phyloP scores from a whole-genome alignment of 2,329 filamentous ascomycete genomes.

The Drechslerella coelobrocha region DNA sequence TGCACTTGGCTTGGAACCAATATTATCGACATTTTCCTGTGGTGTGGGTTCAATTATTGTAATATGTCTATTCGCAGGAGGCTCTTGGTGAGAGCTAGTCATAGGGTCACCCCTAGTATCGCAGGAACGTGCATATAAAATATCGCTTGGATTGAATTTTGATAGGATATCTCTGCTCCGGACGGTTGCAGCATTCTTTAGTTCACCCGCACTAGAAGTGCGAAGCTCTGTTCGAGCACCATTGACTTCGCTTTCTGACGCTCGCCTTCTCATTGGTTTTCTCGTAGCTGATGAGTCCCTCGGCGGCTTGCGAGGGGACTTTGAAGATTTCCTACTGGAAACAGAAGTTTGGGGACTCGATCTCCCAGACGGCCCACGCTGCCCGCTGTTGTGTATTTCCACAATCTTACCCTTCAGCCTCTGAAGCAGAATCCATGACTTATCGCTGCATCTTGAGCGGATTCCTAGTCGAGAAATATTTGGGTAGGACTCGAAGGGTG shows the following conservation, averaged over 20 bases:
- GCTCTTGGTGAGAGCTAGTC: neutral
- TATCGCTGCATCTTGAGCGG: constrained; percentile 46
- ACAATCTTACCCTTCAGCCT: constrained; percentile 40
- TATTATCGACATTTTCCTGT: no score
- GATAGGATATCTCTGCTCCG: constrained; percentile 13
- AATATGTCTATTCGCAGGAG: constrained; percentile 4
- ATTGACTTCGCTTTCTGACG: constrained; percentile 13
- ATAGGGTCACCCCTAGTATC: neutral
- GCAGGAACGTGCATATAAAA: neutral
- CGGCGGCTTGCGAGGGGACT: constrained; percentile 19
- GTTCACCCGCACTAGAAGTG: neutral
- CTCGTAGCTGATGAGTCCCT: neutral
- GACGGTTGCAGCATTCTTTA: constrained; percentile 14
- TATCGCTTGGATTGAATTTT: neutral
- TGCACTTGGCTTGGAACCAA: neutral
- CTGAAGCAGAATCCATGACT: constrained; percentile 46
- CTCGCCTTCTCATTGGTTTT: constrained; percentile 3
- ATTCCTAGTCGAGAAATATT: constrained; percentile 27
- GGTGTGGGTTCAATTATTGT: neutral
- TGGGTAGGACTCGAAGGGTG: constrained; percentile 33
- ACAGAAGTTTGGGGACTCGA: constrained; percentile 36
- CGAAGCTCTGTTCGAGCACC: constrained; percentile 1
- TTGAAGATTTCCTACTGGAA: constrained; percentile 40
- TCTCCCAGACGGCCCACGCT: constrained; percentile 19
- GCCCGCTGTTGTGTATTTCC: constrained; percentile 40